phyloP scores from a whole-genome alignment of 257 asterid species.

The Nicotiana paniculata region DNA sequence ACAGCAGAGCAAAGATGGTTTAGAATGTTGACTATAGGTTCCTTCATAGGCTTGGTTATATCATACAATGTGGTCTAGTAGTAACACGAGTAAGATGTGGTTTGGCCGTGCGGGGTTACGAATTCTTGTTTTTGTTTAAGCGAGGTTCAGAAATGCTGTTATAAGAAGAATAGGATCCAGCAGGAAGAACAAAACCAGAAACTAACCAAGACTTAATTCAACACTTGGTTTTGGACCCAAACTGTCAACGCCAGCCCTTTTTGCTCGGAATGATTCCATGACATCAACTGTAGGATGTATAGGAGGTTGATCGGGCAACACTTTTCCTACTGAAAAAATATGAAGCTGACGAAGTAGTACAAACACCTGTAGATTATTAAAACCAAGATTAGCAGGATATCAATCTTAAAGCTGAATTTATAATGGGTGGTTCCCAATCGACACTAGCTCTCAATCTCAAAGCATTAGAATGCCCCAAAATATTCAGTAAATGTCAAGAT shows the following conservation, averaged over 20 bases:
- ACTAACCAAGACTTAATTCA: conserved; percentile 74
- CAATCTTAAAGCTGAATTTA: not conserved
- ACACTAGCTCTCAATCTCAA: not conserved
- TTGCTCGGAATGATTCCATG: conserved; percentile 63
- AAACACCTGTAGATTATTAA: conserved; percentile 48
- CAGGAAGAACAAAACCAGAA: conserved; percentile 3
- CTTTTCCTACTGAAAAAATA: conserved; percentile 63
- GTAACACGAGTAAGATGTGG: not conserved
- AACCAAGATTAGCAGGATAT: conserved; percentile 11
- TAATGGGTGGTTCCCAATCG: not conserved
- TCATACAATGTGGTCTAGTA: not conserved
- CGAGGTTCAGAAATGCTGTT: not conserved
- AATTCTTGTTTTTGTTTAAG: not conserved
- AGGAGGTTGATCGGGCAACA: conserved; percentile 84
- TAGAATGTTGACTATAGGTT: not conserved
- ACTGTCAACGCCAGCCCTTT: conserved; percentile 52
- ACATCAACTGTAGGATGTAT: conserved; percentile 39
- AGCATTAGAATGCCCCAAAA: not conserved
- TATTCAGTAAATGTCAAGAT: not conserved
- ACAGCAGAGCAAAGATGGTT: conserved; percentile 13
- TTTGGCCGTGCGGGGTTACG: not conserved
- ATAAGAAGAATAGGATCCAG: not conserved
- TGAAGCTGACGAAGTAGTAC: conserved; percentile 86
- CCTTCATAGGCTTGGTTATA: not conserved
- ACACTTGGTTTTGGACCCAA: conserved; percentile 59